A percentile compares a stretch with the other conserved stretches of the same genome.
phyloP scores from a whole-genome alignment of 2,329 filamentous ascomycete genomes.

The Trichoderma sp. region DNA sequence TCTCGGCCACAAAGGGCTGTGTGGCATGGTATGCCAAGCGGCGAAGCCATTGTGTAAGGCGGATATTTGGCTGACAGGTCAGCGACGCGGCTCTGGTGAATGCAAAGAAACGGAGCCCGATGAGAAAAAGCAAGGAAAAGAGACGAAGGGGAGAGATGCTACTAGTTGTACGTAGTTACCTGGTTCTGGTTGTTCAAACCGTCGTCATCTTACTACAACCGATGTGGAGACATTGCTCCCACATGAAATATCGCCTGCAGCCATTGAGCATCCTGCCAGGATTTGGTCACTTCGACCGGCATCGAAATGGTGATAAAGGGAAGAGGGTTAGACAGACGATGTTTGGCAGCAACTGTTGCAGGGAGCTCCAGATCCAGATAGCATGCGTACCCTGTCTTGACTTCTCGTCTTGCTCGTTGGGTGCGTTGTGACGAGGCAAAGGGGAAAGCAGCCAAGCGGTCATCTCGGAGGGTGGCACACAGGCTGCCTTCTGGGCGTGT shows the following conservation, averaged over 20 bases:
- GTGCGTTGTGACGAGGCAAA: constrained; percentile 11
- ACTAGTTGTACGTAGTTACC: neutral
- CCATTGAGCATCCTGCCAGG: neutral
- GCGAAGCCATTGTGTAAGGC: constrained; percentile 21
- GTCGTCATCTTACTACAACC: constrained; percentile 21
- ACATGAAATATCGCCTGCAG: constrained; percentile 9
- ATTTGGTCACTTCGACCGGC: constrained; percentile 12
- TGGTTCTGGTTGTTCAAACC: constrained; percentile 7
- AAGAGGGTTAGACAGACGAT: neutral
- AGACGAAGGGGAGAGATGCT: neutral
- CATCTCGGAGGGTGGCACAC: constrained; percentile 20
- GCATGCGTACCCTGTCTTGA: neutral
- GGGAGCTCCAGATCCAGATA: neutral
- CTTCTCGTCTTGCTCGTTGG: neutral
- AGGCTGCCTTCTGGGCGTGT: constrained; percentile 17
- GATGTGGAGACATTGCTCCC: constrained; percentile 13
- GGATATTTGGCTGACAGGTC: constrained; percentile 24
- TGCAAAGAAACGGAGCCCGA: constrained; percentile 20
- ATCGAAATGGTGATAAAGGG: constrained; percentile 5
- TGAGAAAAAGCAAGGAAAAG: neutral
- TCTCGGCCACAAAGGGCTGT: constrained; percentile 20
- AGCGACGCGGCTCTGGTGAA: constrained; percentile 16
- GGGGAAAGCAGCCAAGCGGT: constrained; percentile 18
- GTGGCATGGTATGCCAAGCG: constrained; percentile 25
- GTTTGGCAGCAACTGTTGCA: constrained; percentile 8